A percentile compares a stretch with the other conserved stretches of the same genome.
Conservation (phyloP, 495 filamentous ascomycete genomes). For the Podospora didyma region DNA sequence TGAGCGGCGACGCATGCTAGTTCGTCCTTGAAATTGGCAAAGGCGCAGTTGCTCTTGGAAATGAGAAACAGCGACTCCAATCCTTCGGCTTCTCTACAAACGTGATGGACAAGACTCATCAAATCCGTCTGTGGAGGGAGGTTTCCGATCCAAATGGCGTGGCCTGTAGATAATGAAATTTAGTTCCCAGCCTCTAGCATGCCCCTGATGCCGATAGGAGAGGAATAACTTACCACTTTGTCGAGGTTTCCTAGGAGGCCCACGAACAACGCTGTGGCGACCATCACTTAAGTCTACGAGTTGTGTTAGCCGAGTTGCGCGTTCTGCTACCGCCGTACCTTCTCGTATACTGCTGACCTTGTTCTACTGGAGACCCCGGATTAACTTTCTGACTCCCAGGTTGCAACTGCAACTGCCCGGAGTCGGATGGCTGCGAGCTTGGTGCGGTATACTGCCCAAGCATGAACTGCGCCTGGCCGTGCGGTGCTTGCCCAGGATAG, state of each 20-base stretch:
- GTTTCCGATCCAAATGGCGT: constrained; percentile 97
- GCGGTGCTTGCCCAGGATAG: constrained; percentile 23
- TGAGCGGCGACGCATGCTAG: constrained; percentile 71
- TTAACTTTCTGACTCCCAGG: constrained; percentile 2
- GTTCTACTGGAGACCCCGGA: not conserved
- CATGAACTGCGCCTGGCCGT: constrained; percentile 25
- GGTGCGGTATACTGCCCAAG: constrained; percentile 27
- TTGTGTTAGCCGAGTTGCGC: not conserved
- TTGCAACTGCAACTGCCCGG: constrained; percentile 9
- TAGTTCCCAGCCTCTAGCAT: constrained; percentile 3
- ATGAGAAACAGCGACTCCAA: constrained; percentile 93
- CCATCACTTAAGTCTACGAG: constrained; percentile 26
- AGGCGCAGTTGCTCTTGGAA: constrained; percentile 96
- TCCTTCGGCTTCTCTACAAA: constrained; percentile 76
- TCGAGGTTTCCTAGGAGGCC: constrained; percentile 88
- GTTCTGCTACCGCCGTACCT: too few relatives aligned
- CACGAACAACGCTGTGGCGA: constrained; percentile 59
- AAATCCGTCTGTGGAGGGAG: constrained; percentile 77
- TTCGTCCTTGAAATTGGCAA: constrained; percentile 92
- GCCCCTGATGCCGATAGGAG: not conserved
- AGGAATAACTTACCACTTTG: constrained; percentile 51
- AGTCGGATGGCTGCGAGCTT: constrained; percentile 6
- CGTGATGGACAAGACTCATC: constrained; percentile 81
- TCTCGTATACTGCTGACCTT: not conserved
- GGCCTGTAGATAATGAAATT: constrained; percentile 47